These are phyloP conservation scores for Annulohypoxylon bovei DNA, from an alignment of 495 filamentous ascomycete genomes.

Conservation along the genomic window DNA sequence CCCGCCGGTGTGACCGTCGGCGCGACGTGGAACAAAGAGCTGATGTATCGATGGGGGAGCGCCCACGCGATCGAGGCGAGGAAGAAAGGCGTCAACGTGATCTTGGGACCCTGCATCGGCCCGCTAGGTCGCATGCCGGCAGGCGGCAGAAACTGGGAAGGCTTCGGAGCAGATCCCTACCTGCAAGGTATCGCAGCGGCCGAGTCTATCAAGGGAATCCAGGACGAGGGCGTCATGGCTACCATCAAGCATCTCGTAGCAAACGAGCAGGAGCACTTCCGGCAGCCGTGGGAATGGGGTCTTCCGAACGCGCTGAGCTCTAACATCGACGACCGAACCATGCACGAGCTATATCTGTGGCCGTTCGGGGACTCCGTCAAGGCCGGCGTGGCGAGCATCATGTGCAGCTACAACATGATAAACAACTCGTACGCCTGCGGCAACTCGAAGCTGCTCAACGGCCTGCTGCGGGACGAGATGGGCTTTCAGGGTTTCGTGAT, in stretches of 20 bases:
- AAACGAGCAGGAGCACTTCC: constrained; percentile 90
- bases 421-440: constrained; percentile 93
- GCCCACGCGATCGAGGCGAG: constrained; percentile 77
- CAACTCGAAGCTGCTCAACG: constrained; percentile 92
- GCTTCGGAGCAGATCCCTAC: constrained; percentile 81
- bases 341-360: constrained; percentile 91
- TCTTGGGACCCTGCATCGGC: constrained; percentile 82
- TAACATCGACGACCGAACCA: constrained; percentile 82
- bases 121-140: constrained; percentile 82
- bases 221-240: constrained; percentile 82
- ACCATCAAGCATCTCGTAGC: constrained; percentile 83
- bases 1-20: constrained; percentile 88
- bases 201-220: constrained; percentile 70
- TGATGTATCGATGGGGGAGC: constrained; percentile 76
- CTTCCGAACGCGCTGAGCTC: constrained; percentile 77
- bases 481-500: constrained; percentile 96
- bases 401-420: constrained; percentile 90
- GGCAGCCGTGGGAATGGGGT: constrained; percentile 79
- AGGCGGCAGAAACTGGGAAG: constrained; percentile 93
- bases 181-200: constrained; percentile 62
- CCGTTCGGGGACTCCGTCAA: constrained; percentile 87
- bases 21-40: constrained; percentile 83
- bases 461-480: constrained; percentile 92
- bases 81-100: constrained; percentile 76
- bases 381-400: constrained; percentile 86